phyloP scores from a whole-genome alignment of 2,329 filamentous ascomycete species.

The Podosphaera xanthii region DNA sequence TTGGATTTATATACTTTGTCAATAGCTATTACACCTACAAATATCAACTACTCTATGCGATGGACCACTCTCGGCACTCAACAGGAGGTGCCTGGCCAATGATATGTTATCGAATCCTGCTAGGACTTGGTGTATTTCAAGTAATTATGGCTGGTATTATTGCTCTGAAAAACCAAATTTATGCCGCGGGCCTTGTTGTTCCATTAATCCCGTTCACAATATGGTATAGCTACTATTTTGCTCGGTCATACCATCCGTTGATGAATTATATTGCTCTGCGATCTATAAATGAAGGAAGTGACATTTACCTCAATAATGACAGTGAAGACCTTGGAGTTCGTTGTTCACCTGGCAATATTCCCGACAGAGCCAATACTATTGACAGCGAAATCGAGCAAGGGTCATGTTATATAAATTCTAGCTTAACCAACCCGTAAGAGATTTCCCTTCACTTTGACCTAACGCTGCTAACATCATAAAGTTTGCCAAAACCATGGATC shows the following conservation, averaged over 20 bases:
- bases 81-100: conserved; percentile 91
- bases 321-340: conserved; percentile 18
- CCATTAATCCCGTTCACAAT: conserved; percentile 61
- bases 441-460: neutral
- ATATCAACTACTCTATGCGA: conserved; percentile 91
- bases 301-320: conserved; percentile 22
- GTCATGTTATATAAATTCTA: conserved; percentile 54
- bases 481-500: conserved; percentile 50
- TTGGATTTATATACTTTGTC: conserved; percentile 63
- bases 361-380: conserved; percentile 29
- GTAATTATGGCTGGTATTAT: conserved; percentile 75
- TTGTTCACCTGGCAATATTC: conserved; percentile 9
- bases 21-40: conserved; percentile 83
- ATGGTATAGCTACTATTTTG: conserved; percentile 76
- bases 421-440: conserved; percentile 40
- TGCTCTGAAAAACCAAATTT: conserved; percentile 49
- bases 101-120: conserved; percentile 76
- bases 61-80: conserved; percentile 89
- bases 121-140: conserved; percentile 76
- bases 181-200: conserved; percentile 46
- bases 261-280: conserved; percentile 82
- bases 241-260: conserved; percentile 60
- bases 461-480: conserved; percentile 15
- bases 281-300: conserved; percentile 49
- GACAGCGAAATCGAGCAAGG: conserved; percentile 53